These are phyloP conservation scores for Agrocybe praecox DNA, from an alignment of 768 basidiomycete genomes.

Conservation along the genomic window DNA sequence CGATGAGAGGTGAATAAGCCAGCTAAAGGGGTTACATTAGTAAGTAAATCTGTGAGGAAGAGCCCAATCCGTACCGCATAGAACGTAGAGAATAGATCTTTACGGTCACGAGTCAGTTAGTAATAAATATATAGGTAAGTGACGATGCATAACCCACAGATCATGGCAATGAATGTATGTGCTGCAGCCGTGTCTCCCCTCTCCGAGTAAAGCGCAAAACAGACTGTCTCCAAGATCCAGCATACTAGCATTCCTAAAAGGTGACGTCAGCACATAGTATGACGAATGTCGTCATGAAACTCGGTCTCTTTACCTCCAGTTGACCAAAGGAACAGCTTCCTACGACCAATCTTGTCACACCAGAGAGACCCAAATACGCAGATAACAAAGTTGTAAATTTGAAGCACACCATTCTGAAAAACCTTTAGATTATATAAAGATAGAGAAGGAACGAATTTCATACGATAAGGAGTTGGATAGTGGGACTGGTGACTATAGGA, in stretches of 20 bases:
- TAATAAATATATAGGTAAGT: too few species aligned
- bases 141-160: slow-evolving; percentile 27
- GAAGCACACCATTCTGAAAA: slow-evolving; percentile 50
- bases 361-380: slow-evolving; percentile 33
- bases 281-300: too few species aligned
- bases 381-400: slow-evolving; percentile 55
- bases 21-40: slow-evolving; percentile 13
- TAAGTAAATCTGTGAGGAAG: neutral
- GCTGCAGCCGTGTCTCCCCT: slow-evolving; percentile 41
- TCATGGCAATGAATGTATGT: slow-evolving; percentile 56
- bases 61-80: neutral
- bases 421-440: neutral
- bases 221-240: slow-evolving; percentile 58
- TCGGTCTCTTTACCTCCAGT: slow-evolving; percentile 29
- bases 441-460: slow-evolving; percentile 7
- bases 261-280: too few species aligned
- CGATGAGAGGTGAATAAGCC: slow-evolving; percentile 34
- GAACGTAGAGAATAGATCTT: slow-evolving; percentile 14
- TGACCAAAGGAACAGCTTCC: slow-evolving; percentile 49
- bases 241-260: slow-evolving; percentile 53
- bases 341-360: slow-evolving; percentile 50
- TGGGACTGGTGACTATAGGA: slow-evolving; percentile 40
- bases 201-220: slow-evolving; percentile 39
- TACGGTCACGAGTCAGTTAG: neutral
- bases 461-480: slow-evolving; percentile 40